Percentiles rank a stretch among this genome's conserved stretches.
phyloP scores from a whole-genome alignment of 805 yeast genomes.

The Ogataea naganishii region DNA sequence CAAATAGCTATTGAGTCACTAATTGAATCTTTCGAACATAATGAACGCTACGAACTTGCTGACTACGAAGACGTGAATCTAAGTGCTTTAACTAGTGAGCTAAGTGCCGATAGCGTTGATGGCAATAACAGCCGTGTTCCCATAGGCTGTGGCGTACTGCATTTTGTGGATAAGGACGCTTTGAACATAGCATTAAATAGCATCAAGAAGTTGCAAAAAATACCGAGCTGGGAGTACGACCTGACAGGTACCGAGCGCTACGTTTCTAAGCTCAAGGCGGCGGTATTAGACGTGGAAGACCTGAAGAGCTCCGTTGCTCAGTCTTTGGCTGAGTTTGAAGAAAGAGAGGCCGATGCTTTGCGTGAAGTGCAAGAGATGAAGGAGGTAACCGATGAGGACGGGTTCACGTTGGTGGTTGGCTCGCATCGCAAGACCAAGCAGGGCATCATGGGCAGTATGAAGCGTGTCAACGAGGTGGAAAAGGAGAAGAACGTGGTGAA shows the following conservation, averaged over 20 bases:
- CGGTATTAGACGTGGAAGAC: conserved; percentile 38
- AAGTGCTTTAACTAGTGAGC: conserved; percentile 50
- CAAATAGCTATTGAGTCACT: conserved; percentile 57
- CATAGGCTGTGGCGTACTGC: conserved; percentile 63
- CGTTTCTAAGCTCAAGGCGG: conserved; percentile 27
- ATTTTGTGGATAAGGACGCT: conserved; percentile 65
- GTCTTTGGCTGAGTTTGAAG: conserved; percentile 59
- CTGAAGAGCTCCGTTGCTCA: conserved; percentile 50
- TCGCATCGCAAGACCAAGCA: conserved; percentile 75
- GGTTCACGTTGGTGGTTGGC: conserved; percentile 86
- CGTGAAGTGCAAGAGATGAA: conserved; percentile 48
- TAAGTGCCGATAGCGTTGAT: conserved; percentile 26
- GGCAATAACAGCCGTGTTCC: conserved; percentile 33
- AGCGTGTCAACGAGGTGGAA: conserved; percentile 18
- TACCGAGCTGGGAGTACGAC: conserved; percentile 32
- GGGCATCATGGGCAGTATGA: conserved; percentile 50
- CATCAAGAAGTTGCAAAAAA: conserved; percentile 48
- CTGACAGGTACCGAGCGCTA: conserved; percentile 31
- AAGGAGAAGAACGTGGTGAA: conserved; percentile 28
- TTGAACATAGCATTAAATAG: conserved; percentile 55
- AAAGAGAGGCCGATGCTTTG: conserved; percentile 54
- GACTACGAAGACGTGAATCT: conserved; percentile 41
- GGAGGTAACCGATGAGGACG: conserved; percentile 80
- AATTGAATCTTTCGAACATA: conserved; percentile 31
- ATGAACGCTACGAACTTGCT: conserved; percentile 25